phyloP scores from a whole-genome alignment of 768 basidiomycete species.

The Paxillus rubicundulus region DNA sequence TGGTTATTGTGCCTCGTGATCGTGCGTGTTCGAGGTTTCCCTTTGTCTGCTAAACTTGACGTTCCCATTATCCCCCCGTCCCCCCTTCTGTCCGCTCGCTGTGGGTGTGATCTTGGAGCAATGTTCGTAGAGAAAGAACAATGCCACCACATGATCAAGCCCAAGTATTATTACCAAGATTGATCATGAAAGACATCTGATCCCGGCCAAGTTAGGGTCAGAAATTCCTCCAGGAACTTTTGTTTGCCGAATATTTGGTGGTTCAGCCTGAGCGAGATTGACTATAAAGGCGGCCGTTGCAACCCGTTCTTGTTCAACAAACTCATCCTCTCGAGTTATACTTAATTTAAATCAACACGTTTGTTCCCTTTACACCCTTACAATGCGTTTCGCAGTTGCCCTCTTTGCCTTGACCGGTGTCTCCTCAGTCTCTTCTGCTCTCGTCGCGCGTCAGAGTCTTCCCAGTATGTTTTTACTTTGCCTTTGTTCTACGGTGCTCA shows the following conservation, averaged over 20 bases:
- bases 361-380: background rate
- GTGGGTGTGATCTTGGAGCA: background rate
- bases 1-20: background rate
- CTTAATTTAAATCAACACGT: background rate
- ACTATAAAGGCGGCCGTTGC: background rate
- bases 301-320: slow-evolving; percentile 14
- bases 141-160: background rate
- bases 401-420: slow-evolving; percentile 12
- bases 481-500: background rate
- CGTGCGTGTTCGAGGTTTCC: slow-evolving; percentile 6
- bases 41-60: slow-evolving; percentile 6
- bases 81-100: background rate
- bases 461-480: slow-evolving; percentile 18
- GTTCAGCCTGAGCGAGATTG: background rate
- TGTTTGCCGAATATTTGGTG: slow-evolving; percentile 7
- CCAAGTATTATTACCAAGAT: slow-evolving; percentile 1
- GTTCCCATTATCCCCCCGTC: background rate
- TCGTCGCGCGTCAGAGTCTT: slow-evolving; percentile 18
- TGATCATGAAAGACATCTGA: background rate
- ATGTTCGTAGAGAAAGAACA: slow-evolving; percentile 2
- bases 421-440: slow-evolving; percentile 17
- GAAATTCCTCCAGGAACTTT: background rate
- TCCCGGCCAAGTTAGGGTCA: background rate
- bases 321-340: slow-evolving; percentile 29
- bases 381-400: slow-evolving; percentile 19